phyloP scores from a whole-genome alignment of 768 basidiomycete genomes.

The Lepiota venenata region DNA sequence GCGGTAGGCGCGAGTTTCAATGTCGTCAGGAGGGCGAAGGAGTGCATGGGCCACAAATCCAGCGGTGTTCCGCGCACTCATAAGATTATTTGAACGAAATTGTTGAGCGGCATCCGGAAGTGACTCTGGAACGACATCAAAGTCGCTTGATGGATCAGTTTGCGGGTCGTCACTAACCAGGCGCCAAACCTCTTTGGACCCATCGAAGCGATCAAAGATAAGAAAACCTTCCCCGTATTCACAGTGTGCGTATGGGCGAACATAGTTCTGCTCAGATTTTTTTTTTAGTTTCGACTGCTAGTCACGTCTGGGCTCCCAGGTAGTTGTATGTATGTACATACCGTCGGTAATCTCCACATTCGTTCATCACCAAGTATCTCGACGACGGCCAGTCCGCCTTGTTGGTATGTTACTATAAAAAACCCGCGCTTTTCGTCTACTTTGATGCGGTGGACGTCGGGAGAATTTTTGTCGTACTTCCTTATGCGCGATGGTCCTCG shows the following conservation, averaged over 20 bases:
- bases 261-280: slow-evolving; percentile 26
- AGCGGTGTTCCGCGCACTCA: background rate
- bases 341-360: slow-evolving; percentile 57
- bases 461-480: slow-evolving; percentile 27
- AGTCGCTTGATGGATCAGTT: slow-evolving; percentile 1
- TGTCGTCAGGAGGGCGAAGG: slow-evolving; percentile 7
- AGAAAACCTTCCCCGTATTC: slow-evolving; percentile 74
- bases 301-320: too few species aligned
- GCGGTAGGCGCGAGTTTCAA: slow-evolving; percentile 9
- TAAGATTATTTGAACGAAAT: background rate
- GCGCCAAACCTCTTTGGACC: slow-evolving; percentile 72
- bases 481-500: slow-evolving; percentile 38
- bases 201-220: slow-evolving; percentile 59
- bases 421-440: slow-evolving; percentile 62
- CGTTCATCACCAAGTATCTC: slow-evolving; percentile 45
- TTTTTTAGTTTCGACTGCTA: too few species aligned
- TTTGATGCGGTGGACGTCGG: slow-evolving; percentile 68
- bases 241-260: slow-evolving; percentile 58
- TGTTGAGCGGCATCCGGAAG: slow-evolving; percentile 13
- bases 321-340: slow-evolving; percentile 23
- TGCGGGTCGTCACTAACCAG: slow-evolving; percentile 28
- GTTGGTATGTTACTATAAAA: slow-evolving; percentile 51
- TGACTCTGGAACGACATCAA: slow-evolving; percentile 9
- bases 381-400: slow-evolving; percentile 57
- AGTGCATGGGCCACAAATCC: slow-evolving; percentile 15